A percentile compares a stretch with the other conserved stretches of the same genome.
Evolutionary conservation across 2,329 filamentous ascomycete genomes (phyloP).

Genomic region (Monosporascus sp.): DNA sequence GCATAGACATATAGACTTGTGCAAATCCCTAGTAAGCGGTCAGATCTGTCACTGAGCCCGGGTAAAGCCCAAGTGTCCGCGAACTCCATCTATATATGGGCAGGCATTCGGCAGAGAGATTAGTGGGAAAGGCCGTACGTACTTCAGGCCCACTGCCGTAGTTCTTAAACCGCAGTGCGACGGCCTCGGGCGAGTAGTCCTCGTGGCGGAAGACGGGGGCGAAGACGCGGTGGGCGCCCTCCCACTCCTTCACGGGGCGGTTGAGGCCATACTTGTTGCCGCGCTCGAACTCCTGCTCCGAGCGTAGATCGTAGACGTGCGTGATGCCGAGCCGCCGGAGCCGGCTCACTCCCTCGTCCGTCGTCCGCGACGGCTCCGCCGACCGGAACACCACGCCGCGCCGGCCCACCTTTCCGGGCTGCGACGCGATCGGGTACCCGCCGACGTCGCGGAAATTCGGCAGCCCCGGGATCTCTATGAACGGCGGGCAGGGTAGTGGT

Average conservation of each 20-base stretch:
- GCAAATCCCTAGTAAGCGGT: conserved; percentile 10
- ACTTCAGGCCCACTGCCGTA: conserved; percentile 35
- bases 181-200: conserved; percentile 51
- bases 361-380: conserved; percentile 59
- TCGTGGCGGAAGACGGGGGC: conserved; percentile 55
- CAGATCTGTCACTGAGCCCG: not conserved
- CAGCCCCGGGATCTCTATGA: conserved; percentile 50
- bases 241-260: conserved; percentile 38
- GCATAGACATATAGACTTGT: conserved; percentile 10
- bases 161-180: conserved; percentile 51
- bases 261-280: conserved; percentile 35
- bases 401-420: conserved; percentile 38
- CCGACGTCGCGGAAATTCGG: conserved; percentile 66
- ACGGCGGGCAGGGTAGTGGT: conserved; percentile 36
- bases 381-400: conserved; percentile 59
- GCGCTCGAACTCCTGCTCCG: conserved; percentile 47
- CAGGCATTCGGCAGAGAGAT: too few relatives aligned
- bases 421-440: conserved; percentile 43
- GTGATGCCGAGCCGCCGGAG: conserved; percentile 55
- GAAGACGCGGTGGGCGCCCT: conserved; percentile 50
- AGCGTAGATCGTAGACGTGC: conserved; percentile 32
- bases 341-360: conserved; percentile 44
- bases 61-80: too few relatives aligned
- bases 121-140: not conserved
- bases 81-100: too few relatives aligned